Conservation (phyloP, 805 yeast species). For the Wickerhamiella bombiphila region DNA sequence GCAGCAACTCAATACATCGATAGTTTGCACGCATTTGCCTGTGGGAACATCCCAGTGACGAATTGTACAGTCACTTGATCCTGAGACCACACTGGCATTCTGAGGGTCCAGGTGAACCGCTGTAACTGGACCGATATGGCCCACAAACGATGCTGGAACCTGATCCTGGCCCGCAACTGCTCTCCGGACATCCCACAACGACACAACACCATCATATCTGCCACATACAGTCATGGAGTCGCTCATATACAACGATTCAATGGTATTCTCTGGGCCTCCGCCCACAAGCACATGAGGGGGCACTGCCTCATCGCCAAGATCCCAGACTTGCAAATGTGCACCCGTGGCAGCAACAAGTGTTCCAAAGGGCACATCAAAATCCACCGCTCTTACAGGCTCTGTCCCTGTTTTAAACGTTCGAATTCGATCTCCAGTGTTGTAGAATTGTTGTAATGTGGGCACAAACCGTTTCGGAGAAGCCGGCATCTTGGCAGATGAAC, state of each 20-base stretch:
- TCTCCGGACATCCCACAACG: conserved; percentile 5
- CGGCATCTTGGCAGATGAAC: too few relatives aligned
- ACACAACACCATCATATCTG: conserved; percentile 1
- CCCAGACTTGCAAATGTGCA: conserved; percentile 74
- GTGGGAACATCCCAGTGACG: conserved; percentile 61
- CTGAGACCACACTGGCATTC: conserved; percentile 38
- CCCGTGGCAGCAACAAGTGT: conserved; percentile 66
- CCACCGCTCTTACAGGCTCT: conserved; percentile 40
- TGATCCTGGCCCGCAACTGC: conserved; percentile 2
- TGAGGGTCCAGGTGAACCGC: conserved; percentile 41
- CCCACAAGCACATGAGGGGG: background rate
- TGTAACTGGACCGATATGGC: conserved; percentile 54
- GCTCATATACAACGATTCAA: conserved; percentile 1
- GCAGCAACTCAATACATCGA: conserved; percentile 54
- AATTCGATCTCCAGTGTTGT: conserved; percentile 43
- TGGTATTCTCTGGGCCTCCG: background rate
- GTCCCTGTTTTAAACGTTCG: conserved; percentile 23
- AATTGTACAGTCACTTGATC: conserved; percentile 56
- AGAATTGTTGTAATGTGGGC: conserved; percentile 52
- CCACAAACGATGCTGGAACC: conserved; percentile 31
- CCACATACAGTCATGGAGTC: background rate
- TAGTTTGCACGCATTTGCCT: conserved; percentile 54
- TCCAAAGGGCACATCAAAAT: conserved; percentile 63
- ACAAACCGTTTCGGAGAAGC: conserved; percentile 1
- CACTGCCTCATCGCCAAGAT: conserved; percentile 26